Percentiles rank a stretch among this genome's conserved stretches.
phyloP scores from a whole-genome alignment of 805 yeast species.

The Candida xyloterini region DNA sequence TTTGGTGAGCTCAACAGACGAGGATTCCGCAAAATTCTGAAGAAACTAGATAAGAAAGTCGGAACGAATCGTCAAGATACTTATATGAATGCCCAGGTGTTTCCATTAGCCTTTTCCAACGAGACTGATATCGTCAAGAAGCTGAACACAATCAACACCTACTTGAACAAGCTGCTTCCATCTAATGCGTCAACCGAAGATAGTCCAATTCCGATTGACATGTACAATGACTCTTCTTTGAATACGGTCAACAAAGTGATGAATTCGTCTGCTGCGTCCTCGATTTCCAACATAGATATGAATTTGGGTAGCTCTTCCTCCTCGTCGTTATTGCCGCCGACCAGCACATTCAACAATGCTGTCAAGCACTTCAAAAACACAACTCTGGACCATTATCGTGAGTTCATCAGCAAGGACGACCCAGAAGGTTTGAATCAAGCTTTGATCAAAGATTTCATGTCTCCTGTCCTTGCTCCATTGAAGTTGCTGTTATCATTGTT shows the following conservation, averaged over 20 bases:
- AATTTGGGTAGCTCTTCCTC: constrained; percentile 14
- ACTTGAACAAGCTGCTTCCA: constrained; percentile 52
- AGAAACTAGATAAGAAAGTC: constrained; percentile 83
- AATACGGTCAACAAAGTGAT: constrained; percentile 3
- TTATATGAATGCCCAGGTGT: constrained; percentile 64
- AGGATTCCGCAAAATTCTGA: constrained; percentile 84
- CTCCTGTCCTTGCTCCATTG: constrained; percentile 49
- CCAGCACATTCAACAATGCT: constrained; percentile 10
- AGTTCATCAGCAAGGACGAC: constrained; percentile 28
- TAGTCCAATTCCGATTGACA: constrained; percentile 17
- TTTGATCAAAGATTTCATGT: constrained; percentile 41
- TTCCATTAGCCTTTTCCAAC: constrained; percentile 74
- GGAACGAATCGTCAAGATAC: constrained; percentile 55
- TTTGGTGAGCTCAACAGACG: constrained; percentile 88
- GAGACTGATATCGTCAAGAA: constrained; percentile 56
- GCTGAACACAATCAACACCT: constrained; percentile 50
- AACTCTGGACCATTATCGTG: constrained; percentile 23
- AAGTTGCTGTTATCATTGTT: constrained; percentile 58
- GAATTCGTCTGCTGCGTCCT: constrained; percentile 22
- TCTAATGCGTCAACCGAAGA: constrained; percentile 19
- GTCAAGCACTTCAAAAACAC: constrained; percentile 14
- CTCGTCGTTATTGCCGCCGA: constrained; percentile 27
- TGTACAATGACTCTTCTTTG: constrained; percentile 13
- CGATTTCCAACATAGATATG: constrained; percentile 25
- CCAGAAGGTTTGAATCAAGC: constrained; percentile 40